Conservation (phyloP, 1,139 yeast genomes). For the Debaryomycetaceae sp. region DNA sequence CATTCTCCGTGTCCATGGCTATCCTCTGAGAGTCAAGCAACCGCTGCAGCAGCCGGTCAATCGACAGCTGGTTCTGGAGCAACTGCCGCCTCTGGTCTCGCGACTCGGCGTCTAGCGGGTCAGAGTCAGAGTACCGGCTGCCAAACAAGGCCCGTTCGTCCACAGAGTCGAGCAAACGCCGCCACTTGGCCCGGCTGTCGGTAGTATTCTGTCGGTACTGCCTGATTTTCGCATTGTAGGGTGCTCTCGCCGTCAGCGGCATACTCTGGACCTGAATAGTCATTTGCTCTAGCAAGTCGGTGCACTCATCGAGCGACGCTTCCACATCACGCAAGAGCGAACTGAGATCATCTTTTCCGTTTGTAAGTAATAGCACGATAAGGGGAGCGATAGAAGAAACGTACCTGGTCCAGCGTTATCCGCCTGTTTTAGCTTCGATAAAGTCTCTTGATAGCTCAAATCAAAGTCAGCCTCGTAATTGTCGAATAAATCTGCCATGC, state of each 20-base stretch:
- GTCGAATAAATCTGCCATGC: constrained; percentile 50
- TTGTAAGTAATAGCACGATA: constrained; percentile 7
- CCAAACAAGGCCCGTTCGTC: constrained; percentile 65
- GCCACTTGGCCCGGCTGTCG: constrained; percentile 41
- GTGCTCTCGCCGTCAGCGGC: constrained; percentile 59
- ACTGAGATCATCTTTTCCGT: constrained; percentile 32
- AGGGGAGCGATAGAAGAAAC: constrained; percentile 9
- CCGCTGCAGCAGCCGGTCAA: constrained; percentile 77
- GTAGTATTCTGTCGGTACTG: constrained; percentile 56
- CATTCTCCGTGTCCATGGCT: constrained; percentile 84
- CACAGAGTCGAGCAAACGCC: constrained; percentile 44
- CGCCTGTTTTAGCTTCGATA: constrained; percentile 52
- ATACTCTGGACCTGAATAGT: constrained; percentile 70
- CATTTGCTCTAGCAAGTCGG: constrained; percentile 74
- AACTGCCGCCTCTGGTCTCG: constrained; percentile 74
- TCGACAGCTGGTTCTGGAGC: constrained; percentile 64
- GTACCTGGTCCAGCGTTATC: constrained; percentile 41
- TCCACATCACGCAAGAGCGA: constrained; percentile 50
- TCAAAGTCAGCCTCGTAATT: constrained; percentile 70
- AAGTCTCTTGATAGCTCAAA: constrained; percentile 60
- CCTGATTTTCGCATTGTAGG: constrained; percentile 61
- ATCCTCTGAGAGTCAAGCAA: constrained; percentile 80
- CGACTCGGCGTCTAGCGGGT: constrained; percentile 20
- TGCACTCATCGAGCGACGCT: constrained; percentile 63
- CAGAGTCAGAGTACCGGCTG: constrained; percentile 24